Base-by-base conservation (phyloP, 2,329 filamentous ascomycete genomes). In the Colletotrichum chlorophyti region DNA sequence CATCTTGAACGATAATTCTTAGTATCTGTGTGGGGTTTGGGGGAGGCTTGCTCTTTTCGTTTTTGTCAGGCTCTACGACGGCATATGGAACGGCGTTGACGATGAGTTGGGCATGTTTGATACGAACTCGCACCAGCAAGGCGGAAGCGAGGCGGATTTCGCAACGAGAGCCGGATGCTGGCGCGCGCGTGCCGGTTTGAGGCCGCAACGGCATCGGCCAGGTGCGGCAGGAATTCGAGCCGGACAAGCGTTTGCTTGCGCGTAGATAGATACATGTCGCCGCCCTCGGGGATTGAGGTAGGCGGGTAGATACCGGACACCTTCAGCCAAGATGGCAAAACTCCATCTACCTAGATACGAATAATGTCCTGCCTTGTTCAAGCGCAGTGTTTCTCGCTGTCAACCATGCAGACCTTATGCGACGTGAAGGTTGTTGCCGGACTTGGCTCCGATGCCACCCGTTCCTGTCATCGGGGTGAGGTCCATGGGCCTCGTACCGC, bases 51-150 rank as follows among this genome's bases (percentile, higher is more conserved):
- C 31, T 19, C 10, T 32, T 11, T 37, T 37, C 6, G 29, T 19
- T 23, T 21, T 27, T 29, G 21, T 42, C 31, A 48, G 38, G 47
- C 46, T 53, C 50, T 53, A 60, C 27, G 53, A 50, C 24, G 42
- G 53, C 58, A 60, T 60, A 58, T 51, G 58, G 47, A 51, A 35
- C 42, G 58, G 58, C 53, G 58, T 60, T 60, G 24, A 49, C 15
- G 38, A 15, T 34, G 12, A 17, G 32, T 34, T 29, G 40, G 10
- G 17, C 37, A 27, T 24, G 45, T 46, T 38, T 40, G 45, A 58
- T 40, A 42, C 27, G 45, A 45, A 23, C 40, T 23, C 34, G 21
- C 26, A 24, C 37, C 15, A 32, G 46, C 23, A 12, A 15, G n/a
- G 15, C 29, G 26, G 21, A 27, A 38, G 45, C 12, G 35, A 31